phyloP scores from a whole-genome alignment of 78 protist genomes.

The Dictyostelium intermedium region DNA sequence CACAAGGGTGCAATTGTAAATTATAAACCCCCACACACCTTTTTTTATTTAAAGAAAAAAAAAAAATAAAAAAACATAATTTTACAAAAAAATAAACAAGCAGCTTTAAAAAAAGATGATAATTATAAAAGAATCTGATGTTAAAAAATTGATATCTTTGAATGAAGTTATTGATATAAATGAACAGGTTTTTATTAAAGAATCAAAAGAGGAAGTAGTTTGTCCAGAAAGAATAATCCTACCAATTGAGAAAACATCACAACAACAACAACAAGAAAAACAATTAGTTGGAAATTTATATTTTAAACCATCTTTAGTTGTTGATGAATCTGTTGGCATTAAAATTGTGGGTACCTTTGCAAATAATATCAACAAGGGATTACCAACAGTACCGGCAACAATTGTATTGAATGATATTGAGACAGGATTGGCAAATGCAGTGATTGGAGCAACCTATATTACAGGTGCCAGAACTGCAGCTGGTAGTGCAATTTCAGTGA shows the following conservation, averaged over 20 bases:
- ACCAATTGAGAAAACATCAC: not conserved
- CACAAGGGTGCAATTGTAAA: not conserved
- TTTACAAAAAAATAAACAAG: not conserved
- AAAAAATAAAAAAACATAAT: no score
- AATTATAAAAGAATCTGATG: slow-evolving; percentile 26
- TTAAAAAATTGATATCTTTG: not conserved
- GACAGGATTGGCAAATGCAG: slow-evolving; percentile 15
- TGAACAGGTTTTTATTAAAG: slow-evolving; percentile 17
- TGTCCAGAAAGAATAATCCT: slow-evolving; percentile 37
- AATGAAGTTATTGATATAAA: slow-evolving; percentile 26
- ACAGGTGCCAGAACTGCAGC: slow-evolving; percentile 79
- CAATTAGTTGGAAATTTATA: not conserved
- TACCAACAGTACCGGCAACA: slow-evolving; percentile 68
- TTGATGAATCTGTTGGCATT: slow-evolving; percentile 3
- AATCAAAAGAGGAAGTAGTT: not conserved
- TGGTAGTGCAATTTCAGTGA: slow-evolving; percentile 37
- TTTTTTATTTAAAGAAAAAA: not conserved
- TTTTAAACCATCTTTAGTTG: slow-evolving; percentile 34
- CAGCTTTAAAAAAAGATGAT: slow-evolving; percentile 43
- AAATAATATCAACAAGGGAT: not conserved
- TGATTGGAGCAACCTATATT: slow-evolving; percentile 56
- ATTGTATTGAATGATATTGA: slow-evolving; percentile 19
- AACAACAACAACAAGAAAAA: not conserved
- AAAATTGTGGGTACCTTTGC: slow-evolving; percentile 18
- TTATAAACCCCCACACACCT: no score